Base-by-base conservation (phyloP, 345 rosid genomes). In the Citrus mangshanensis region DNA sequence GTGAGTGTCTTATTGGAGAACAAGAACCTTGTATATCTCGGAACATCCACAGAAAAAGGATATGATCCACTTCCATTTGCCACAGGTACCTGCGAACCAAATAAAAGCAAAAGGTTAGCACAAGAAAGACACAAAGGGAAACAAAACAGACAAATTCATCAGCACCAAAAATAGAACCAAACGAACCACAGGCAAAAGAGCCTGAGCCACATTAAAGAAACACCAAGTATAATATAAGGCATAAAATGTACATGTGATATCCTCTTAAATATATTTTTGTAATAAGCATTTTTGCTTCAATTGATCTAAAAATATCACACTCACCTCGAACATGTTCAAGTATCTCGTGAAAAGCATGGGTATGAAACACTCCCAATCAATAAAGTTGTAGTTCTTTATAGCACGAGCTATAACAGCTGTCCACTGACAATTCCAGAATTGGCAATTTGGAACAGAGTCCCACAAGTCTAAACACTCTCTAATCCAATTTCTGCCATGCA, bases 381-480 rank as follows among this genome's bases (percentile, higher is more conserved):
- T 84, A 87, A 78, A 89, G 55, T 80, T 85, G 87, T 90, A 91
- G 81, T 89, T 93, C 87, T 93, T 94, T 79, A 96, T 84, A 77
- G 93, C 95, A 58, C 97, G 95, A 46, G 98, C 98, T 79, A 87
- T 82, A 38, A 96, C 86, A 85, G 94, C 94, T 76, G 92, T 80
- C 99, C 99, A 96, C 78, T 96, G 99, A 87, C 95, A 83, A 80
- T 94, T 96, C 99, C 99, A 96, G 84, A 96, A 96, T 76, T 91
- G 99, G 83, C 97, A 96, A 82, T 94, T 96, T 49, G 99, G 98
- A 79, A 96, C 84, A 0, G 97, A 87, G 87, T 94, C 97, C 99
- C 99, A 96, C 75, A 91, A 76, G 74, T 85, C 90, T 78, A 96
- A 77, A 80, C 87, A 89, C 82, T 88, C 87, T 81, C 77, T 81